Conservation (phyloP, 176 grass and related monocot genomes). For the Poa pratensis region DNA sequence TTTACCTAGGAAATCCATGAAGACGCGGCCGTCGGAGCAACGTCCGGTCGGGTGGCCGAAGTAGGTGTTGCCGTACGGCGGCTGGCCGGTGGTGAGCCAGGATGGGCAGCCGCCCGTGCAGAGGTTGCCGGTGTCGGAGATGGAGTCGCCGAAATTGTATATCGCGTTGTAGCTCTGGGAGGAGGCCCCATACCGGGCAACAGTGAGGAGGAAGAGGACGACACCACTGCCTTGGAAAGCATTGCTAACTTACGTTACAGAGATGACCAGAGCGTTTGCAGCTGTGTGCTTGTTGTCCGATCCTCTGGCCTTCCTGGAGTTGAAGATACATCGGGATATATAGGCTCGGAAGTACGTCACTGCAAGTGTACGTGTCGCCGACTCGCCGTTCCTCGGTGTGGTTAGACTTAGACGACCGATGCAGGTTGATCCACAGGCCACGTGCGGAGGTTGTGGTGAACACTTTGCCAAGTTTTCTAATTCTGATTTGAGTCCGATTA, state of each 20-base stretch:
- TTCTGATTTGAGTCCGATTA: background rate
- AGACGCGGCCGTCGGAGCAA: constrained; percentile 69
- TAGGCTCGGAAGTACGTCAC: constrained; percentile 12
- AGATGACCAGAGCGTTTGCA: constrained; percentile 17
- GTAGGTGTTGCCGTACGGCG: constrained; percentile 72
- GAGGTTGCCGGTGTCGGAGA: constrained; percentile 82
- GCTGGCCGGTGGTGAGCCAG: constrained; percentile 55
- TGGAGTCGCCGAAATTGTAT: constrained; percentile 83
- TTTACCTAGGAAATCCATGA: constrained; percentile 72
- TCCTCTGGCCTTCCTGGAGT: background rate
- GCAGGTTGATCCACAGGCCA: background rate
- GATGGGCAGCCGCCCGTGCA: constrained; percentile 41
- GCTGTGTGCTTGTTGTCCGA: constrained; percentile 2
- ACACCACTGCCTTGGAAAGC: background rate
- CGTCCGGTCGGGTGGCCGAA: constrained; percentile 72
- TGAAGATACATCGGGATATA: constrained; percentile 31
- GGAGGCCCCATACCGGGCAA: background rate
- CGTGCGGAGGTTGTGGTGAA: background rate
- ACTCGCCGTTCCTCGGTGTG: background rate
- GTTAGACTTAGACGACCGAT: background rate
- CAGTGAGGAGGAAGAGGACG: constrained; percentile 22
- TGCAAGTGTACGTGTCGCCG: background rate
- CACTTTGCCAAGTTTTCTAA: background rate
- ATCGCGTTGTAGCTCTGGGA: constrained; percentile 67
- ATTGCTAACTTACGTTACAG: constrained; percentile 9